phyloP scores from a whole-genome alignment of 345 rosid genomes.

The Eucalyptus sideroxylon region DNA sequence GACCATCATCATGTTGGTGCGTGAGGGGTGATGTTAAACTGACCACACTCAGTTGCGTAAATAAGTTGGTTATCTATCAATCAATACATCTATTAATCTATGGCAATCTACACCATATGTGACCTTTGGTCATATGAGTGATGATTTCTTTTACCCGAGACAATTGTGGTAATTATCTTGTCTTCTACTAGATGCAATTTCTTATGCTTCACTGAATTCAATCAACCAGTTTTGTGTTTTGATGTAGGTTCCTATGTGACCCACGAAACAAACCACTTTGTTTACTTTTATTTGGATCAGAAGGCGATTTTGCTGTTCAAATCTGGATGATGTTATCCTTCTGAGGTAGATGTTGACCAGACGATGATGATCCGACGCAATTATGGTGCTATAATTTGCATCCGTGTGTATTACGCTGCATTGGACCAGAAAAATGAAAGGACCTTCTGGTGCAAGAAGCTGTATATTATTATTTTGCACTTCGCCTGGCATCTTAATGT shows the following conservation, averaged over 20 bases:
- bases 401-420: not conserved
- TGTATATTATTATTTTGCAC: not conserved
- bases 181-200: not conserved
- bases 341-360: not conserved
- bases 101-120: not conserved
- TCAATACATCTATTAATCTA: not conserved
- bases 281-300: constrained; percentile 90
- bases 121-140: not conserved
- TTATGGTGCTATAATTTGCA: not conserved
- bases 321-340: constrained; percentile 36
- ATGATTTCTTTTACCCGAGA: not conserved
- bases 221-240: not conserved
- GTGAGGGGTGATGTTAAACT: not conserved
- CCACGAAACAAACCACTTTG: constrained; percentile 94
- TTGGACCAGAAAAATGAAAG: not conserved
- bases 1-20: not conserved
- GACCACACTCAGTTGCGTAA: not conserved
- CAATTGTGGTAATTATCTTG: not conserved
- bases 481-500: not conserved
- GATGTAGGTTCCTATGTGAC: constrained; percentile 88
- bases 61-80: not conserved
- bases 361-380: not conserved
- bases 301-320: constrained; percentile 93
- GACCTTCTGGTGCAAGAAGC: not conserved
- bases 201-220: not conserved